Base-by-base conservation (phyloP, 768 basidiomycete genomes). In the Crepidotus variabilis region DNA sequence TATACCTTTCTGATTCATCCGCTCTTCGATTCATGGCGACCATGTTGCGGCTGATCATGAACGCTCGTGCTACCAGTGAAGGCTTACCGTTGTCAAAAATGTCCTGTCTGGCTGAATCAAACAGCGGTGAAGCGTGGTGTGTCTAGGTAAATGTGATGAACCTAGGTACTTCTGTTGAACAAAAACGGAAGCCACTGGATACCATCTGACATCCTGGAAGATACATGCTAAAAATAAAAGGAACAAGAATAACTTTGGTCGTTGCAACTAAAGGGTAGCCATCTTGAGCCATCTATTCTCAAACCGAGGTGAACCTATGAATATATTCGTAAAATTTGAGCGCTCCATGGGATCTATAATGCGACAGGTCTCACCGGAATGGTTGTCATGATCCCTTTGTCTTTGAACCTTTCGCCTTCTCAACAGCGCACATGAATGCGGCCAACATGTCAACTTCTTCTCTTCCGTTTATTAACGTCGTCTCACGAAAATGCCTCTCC, bases 401-500 rank as follows among this genome's bases (percentile, higher is more conserved):
- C 47, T 63, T 65, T 23, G 53, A 55, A 24, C 63, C 74, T 61
- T 82, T 84, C 56, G 74, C 72, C 69, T 82, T 84, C 69, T 86
- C 88, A 50, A 91, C 81, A 14, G 83, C 79, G 61, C 81, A 85
- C 87, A 92, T 87, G 62, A 92, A 92, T 28, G 85, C 81, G 18
- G 88, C 87, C 39, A 92, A 73, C n/a, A 85, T 88, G 58, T 92
- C 91, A 48, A 90, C 84, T 69, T 93, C 91, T 68, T 86, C 86
- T 51, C 85, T 76, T 11, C 77, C 76, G 58, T 69, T 76, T 22
- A 78, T 75, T 16, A 78, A 70, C 11, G 71, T 63, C 56, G 82
- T 74, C 36, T 87, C 83, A 55, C 81, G 76, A 67, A 90, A 92
- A 69, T 93, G 91, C 53, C 77, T 77, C 63, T 90, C 86, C 1